Percentiles rank a stretch among this genome's conserved stretches.
Evolutionary conservation across 164 flowering plant genomes (phyloP).

Genomic region (Dillenia suffruticosa): DNA sequence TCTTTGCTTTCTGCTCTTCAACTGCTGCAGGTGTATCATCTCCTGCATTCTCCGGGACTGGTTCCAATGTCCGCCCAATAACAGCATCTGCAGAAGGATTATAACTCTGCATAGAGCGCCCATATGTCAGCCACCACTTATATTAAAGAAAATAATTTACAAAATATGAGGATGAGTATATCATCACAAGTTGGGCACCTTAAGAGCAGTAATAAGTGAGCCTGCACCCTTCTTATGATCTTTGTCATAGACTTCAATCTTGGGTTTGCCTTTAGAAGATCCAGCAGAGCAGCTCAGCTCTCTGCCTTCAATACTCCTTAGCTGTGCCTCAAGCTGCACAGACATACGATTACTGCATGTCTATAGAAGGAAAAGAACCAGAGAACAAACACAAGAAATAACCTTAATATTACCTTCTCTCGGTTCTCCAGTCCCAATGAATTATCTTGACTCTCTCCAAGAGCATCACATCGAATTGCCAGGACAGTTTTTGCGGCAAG

Average conservation of each 20-base stretch:
- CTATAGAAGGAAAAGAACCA: background rate
- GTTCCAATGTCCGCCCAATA: constrained; percentile 17
- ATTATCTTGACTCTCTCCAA: constrained; percentile 57
- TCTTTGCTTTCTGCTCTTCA: constrained; percentile 35
- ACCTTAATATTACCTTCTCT: constrained; percentile 35
- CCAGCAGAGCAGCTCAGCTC: constrained; percentile 58
- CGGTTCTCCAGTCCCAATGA: constrained; percentile 61
- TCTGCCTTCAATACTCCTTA: constrained; percentile 59
- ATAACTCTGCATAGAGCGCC: constrained; percentile 41
- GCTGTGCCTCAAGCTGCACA: constrained; percentile 51
- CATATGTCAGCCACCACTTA: background rate
- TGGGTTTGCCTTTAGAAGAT: constrained; percentile 69
- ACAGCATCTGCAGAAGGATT: constrained; percentile 57
- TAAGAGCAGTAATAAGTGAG: constrained; percentile 56
- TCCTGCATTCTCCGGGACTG: background rate
- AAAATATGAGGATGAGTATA: background rate
- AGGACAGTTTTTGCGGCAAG: constrained; percentile 66
- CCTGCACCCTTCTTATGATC: constrained; percentile 58
- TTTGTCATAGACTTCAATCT: constrained; percentile 64
- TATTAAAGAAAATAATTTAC: background rate
- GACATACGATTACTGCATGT: background rate
- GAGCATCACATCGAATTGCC: constrained; percentile 68
- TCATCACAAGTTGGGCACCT: constrained; percentile 33
- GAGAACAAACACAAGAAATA: background rate
- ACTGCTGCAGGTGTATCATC: constrained; percentile 18